phyloP scores from a whole-genome alignment of 768 basidiomycete species.

The Tylopilus rubrobrunneus region DNA sequence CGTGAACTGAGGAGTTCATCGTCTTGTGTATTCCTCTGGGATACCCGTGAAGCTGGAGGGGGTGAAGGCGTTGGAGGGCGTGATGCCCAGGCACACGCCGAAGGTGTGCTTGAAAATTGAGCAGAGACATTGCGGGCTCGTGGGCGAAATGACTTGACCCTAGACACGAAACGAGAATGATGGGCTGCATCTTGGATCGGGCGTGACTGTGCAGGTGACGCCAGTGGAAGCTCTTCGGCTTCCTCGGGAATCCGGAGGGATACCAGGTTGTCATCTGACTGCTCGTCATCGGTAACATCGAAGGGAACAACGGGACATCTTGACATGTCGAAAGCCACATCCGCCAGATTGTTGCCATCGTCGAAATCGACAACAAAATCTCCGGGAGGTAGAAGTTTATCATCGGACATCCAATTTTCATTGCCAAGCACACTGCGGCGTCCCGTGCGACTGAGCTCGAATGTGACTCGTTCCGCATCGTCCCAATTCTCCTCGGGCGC shows the following conservation, averaged over 20 bases:
- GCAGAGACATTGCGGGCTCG: slow-evolving; percentile 20
- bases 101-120: neutral
- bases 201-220: neutral
- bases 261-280: slow-evolving; percentile 25
- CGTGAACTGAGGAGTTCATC: slow-evolving; percentile 18
- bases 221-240: slow-evolving; percentile 14
- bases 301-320: slow-evolving; percentile 19
- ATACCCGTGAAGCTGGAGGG: slow-evolving; percentile 8
- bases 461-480: slow-evolving; percentile 18
- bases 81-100: neutral
- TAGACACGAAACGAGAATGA: slow-evolving; percentile 14
- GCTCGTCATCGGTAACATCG: slow-evolving; percentile 27
- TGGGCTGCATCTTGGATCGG: neutral
- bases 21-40: neutral
- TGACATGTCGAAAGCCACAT: slow-evolving; percentile 20
- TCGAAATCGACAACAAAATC: slow-evolving; percentile 10
- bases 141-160: slow-evolving; percentile 25
- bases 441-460: slow-evolving; percentile 14
- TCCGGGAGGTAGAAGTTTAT: slow-evolving; percentile 5
- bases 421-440: too few species aligned
- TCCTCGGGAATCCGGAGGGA: slow-evolving; percentile 28
- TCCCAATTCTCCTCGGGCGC: slow-evolving; percentile 20
- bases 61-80: neutral
- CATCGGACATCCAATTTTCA: neutral
- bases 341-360: slow-evolving; percentile 2